These are phyloP conservation scores for Monosporascus sp. DNA, from an alignment of 2,329 filamentous ascomycete species.

Conservation along the genomic window DNA sequence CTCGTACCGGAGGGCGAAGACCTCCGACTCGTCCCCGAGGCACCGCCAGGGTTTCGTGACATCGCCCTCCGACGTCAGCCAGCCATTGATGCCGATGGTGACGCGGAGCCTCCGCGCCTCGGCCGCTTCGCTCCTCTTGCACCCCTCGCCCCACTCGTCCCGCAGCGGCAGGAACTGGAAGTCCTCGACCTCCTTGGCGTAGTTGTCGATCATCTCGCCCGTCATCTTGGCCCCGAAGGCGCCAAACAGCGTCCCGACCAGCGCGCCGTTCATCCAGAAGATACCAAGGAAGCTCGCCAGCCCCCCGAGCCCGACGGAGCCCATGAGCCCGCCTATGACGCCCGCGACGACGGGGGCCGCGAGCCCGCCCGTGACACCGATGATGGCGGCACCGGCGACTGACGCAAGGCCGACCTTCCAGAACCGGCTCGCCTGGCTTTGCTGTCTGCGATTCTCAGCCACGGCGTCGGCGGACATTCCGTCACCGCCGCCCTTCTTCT, in stretches of 20 bases:
- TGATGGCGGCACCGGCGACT: conserved; percentile 80
- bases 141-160: conserved; percentile 32
- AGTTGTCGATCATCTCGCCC: conserved; percentile 80
- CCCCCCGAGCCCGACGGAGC: conserved; percentile 76
- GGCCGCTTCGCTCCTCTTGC: conserved; percentile 16
- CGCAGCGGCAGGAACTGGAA: conserved; percentile 71
- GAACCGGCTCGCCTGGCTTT: conserved; percentile 63
- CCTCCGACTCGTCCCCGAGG: conserved; percentile 65
- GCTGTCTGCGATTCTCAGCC: conserved; percentile 64
- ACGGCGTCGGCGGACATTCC: conserved; percentile 73
- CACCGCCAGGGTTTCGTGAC: conserved; percentile 75
- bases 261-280: conserved; percentile 76
- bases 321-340: conserved; percentile 78
- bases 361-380: conserved; percentile 89
- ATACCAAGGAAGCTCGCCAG: conserved; percentile 82
- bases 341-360: conserved; percentile 84
- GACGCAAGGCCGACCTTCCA: conserved; percentile 91
- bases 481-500: conserved; percentile 30
- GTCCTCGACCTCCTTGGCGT: conserved; percentile 82
- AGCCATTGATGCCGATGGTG: conserved; percentile 82
- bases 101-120: conserved; percentile 59
- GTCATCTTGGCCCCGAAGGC: conserved; percentile 78
- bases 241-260: conserved; percentile 84
- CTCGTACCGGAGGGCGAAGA: conserved; percentile 82
- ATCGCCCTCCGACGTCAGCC: conserved; percentile 71